Evolutionary conservation across 768 basidiomycete genomes (phyloP).

Genomic region (Dendrothele bispora): DNA sequence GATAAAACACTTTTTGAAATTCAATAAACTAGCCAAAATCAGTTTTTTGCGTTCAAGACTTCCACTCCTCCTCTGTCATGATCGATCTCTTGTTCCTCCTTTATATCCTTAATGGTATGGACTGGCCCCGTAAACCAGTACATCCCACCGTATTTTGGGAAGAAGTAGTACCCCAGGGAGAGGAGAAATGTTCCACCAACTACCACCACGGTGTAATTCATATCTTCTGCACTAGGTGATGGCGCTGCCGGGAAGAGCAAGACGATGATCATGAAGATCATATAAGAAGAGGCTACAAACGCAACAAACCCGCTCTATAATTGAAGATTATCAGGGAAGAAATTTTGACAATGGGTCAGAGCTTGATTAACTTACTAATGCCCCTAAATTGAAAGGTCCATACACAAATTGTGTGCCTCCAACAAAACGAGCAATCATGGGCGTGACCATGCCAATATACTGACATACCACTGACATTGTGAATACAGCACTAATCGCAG

Average conservation of each 20-base stretch:
- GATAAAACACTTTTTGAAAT: too few species aligned
- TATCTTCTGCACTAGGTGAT: conserved; percentile 24
- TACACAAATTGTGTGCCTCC: conserved; percentile 46
- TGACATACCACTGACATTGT: conserved; percentile 43
- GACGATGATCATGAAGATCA: conserved; percentile 33
- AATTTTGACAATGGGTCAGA: too few species aligned
- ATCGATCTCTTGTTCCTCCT: conserved; percentile 1
- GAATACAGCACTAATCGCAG: conserved; percentile 58
- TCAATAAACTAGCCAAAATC: too few species aligned
- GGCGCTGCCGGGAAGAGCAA: conserved; percentile 31
- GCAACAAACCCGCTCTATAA: conserved; percentile 27
- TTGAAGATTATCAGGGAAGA: too few species aligned
- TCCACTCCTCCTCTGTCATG: neutral
- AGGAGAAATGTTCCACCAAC: conserved; percentile 35
- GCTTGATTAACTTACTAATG: conserved; percentile 41
- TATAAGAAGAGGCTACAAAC: conserved; percentile 30
- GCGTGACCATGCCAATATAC: conserved; percentile 48
- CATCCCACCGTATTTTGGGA: conserved; percentile 56
- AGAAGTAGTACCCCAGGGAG: conserved; percentile 55
- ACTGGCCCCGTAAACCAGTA: conserved; percentile 59
- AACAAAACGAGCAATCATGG: conserved; percentile 49
- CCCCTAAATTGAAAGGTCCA: conserved; percentile 49
- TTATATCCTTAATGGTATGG: conserved; percentile 30
- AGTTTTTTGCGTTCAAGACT: neutral
- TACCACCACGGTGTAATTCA: conserved; percentile 38